Evolutionary conservation across 768 basidiomycete genomes (phyloP), one percentile per base, ranked within the genome.

Genomic region (Rhodotorula sphaerocarpa): DNA sequence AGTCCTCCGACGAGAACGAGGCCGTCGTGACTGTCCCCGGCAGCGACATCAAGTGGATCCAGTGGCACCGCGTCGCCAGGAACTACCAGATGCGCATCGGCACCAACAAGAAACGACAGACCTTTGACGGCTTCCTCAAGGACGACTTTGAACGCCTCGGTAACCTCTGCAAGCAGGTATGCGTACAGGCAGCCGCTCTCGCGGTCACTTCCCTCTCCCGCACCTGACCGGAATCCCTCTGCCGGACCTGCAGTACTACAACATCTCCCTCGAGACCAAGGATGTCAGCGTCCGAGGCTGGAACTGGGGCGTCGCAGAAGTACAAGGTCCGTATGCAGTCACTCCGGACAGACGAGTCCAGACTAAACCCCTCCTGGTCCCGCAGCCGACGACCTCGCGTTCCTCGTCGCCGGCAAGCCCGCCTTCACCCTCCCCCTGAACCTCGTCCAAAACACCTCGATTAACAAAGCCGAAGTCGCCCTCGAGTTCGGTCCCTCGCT

Each of bases 221-320:
- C 47, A 21, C 27, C n/a, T n/a, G n/a, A n/a, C n/a, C n/a, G 31
- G 28, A 16, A 25, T 11, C 21, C 44, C 33, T 34, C 12, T n/a
- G 23, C 11, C 3, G 3, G 9, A 23, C 25, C 21, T 11, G 30
- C 55, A 87, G 65, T 83, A 90, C 76, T 97, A 90, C 77, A 82
- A 81, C 46, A 79, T 93, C 61, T 83, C 86, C 5, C 79, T 97
- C 28, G 95, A 97, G 74, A 82, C 81, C 7, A 85, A 84, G 74
- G 95, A 99, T 68, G 80, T 84, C 23, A 85, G 88, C 18, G 83
- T 92, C 74, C 91, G 88, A 74, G 95, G 95, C 1, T 97, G 90
- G 90, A 97, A 99, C 75, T 97, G 95, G 95, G 95, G 95, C 7
- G 82, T 86, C 34, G 88, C 89, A 3, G 90, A 93, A 72, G 88